A percentile compares a stretch with the other conserved stretches of the same genome.
Evolutionary conservation across 176 grass and related monocot species (phyloP).

Genomic region (Pontederia crassipes): DNA sequence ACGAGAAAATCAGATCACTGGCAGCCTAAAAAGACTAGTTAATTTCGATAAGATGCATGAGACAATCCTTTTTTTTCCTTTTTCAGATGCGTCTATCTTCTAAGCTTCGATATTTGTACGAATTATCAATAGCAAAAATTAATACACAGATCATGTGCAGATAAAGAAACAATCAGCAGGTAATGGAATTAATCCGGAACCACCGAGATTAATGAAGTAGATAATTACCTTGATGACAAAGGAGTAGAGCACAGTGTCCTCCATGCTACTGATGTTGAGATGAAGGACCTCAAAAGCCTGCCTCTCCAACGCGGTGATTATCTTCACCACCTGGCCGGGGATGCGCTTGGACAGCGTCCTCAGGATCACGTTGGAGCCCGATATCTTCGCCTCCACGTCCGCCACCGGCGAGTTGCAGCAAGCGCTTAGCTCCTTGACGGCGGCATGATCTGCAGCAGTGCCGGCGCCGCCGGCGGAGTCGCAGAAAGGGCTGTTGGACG

Average conservation of each 20-base stretch:
- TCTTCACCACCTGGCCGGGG: constrained; percentile 48
- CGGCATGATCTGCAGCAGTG: background rate
- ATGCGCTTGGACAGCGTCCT: constrained; percentile 69
- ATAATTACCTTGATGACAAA: constrained; percentile 75
- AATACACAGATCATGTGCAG: too few relatives aligned
- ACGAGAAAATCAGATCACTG: too few relatives aligned
- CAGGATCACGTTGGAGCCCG: constrained; percentile 74
- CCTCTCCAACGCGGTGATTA: constrained; percentile 51
- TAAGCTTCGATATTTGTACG: too few relatives aligned
- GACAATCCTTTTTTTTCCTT: too few relatives aligned
- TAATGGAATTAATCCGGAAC: too few relatives aligned
- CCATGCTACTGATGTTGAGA: constrained; percentile 92
- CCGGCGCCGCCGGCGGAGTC: constrained; percentile 11
- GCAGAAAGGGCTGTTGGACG: constrained; percentile 13
- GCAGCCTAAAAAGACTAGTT: too few relatives aligned
- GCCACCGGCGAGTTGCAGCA: constrained; percentile 80
- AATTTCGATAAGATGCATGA: too few relatives aligned
- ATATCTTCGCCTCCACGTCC: constrained; percentile 81
- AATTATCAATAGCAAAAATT: too few relatives aligned
- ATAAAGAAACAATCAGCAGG: too few relatives aligned
- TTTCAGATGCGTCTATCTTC: too few relatives aligned
- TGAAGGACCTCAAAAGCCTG: constrained; percentile 78
- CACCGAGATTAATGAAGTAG: too few relatives aligned
- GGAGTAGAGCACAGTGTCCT: constrained; percentile 86
- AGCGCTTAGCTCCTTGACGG: constrained; percentile 59